These are phyloP conservation scores for Globisporangium paroecandrum DNA, from an alignment of 352 stramenopile genomes.

Conservation along the genomic window DNA sequence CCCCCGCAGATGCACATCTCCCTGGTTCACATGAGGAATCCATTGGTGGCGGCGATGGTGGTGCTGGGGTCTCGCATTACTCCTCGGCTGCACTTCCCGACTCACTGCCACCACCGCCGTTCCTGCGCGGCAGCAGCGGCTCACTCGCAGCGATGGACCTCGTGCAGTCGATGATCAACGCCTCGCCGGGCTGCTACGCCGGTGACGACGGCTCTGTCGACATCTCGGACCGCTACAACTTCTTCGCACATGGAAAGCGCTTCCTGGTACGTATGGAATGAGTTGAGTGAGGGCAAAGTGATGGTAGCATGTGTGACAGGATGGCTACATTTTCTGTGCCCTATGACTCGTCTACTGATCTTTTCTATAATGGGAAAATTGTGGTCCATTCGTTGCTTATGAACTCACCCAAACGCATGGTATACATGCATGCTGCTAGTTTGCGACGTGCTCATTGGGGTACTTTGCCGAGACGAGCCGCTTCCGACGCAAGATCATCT, in stretches of 20 bases:
- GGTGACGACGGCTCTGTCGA: conserved; percentile 48
- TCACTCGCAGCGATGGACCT: conserved; percentile 4
- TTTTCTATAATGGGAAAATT: no score
- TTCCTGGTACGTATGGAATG: conserved; percentile 31
- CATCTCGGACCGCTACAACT: conserved; percentile 57
- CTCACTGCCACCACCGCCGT: background rate
- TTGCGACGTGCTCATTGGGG: conserved; percentile 49
- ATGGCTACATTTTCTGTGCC: background rate
- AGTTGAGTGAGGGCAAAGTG: background rate
- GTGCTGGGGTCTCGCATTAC: background rate
- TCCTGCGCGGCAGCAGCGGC: background rate
- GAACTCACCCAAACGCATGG: background rate
- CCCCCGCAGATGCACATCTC: background rate
- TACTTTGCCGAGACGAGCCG: conserved; percentile 44
- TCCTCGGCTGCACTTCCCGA: no score
- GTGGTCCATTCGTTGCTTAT: background rate
- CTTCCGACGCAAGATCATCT: conserved; percentile 42
- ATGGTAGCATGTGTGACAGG: background rate
- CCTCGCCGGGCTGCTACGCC: conserved; percentile 37
- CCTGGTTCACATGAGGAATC: background rate
- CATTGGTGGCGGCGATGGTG: background rate
- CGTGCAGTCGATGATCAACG: conserved; percentile 14
- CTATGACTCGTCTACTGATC: background rate
- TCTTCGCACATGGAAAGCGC: conserved; percentile 49
- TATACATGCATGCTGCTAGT: conserved; percentile 14